These are phyloP conservation scores for Aspergillus sclerotiicarbonarius DNA, from an alignment of 495 filamentous ascomycete species.

Conservation along the genomic window DNA sequence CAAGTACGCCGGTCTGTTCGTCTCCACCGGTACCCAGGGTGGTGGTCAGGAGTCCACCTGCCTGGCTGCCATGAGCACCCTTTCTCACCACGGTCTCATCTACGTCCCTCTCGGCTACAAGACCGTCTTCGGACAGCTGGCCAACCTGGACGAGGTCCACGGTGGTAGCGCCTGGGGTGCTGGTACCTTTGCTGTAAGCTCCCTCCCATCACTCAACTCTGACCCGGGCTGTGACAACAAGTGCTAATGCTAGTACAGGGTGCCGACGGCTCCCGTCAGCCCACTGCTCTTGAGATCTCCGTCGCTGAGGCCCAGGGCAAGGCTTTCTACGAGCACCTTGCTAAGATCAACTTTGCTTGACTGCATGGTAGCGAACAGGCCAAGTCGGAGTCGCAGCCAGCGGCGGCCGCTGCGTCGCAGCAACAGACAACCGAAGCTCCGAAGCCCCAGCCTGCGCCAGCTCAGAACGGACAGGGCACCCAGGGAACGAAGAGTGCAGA, in stretches of 20 bases:
- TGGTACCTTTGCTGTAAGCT: slow-evolving; percentile 79
- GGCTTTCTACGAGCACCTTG: slow-evolving; percentile 76
- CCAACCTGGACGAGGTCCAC: slow-evolving; percentile 71
- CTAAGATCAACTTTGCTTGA: slow-evolving; percentile 76
- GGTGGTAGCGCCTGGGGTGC: slow-evolving; percentile 93
- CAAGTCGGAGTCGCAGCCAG: slow-evolving; percentile 33
- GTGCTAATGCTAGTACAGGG: slow-evolving; percentile 30
- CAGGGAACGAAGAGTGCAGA: slow-evolving; percentile 35
- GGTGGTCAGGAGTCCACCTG: slow-evolving; percentile 93
- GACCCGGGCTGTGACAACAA: not conserved
- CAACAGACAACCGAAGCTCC: slow-evolving; percentile 20
- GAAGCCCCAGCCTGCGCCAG: slow-evolving; percentile 11
- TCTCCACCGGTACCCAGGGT: slow-evolving; percentile 76
- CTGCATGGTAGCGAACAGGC: slow-evolving; percentile 62
- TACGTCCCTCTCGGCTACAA: slow-evolving; percentile 94
- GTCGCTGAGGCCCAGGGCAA: slow-evolving; percentile 81
- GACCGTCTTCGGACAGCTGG: slow-evolving; percentile 65
- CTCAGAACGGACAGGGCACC: slow-evolving; percentile 20
- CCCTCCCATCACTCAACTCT: not conserved
- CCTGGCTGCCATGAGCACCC: slow-evolving; percentile 78
- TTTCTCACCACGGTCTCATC: slow-evolving; percentile 92
- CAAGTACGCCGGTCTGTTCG: slow-evolving; percentile 91
- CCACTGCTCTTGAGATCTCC: slow-evolving; percentile 67
- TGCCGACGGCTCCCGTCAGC: slow-evolving; percentile 77
- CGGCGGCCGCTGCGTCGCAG: slow-evolving; percentile 20